A percentile compares a stretch with the other conserved stretches of the same genome.
Evolutionary conservation across 139 green algal species (phyloP).

Genomic region (Volvox reticuliferus): DNA sequence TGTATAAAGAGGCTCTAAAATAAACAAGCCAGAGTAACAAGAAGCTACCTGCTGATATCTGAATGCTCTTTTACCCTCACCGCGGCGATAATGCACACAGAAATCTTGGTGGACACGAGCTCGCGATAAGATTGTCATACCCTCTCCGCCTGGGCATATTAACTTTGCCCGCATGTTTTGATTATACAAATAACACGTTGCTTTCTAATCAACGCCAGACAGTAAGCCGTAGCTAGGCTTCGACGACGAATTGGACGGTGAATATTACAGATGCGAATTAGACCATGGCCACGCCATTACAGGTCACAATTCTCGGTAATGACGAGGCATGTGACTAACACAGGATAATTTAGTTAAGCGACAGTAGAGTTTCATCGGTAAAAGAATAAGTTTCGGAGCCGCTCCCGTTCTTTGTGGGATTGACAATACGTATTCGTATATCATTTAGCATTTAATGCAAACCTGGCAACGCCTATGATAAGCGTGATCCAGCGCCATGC

Average conservation of each 20-base stretch:
- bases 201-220: neutral
- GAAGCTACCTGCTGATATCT: neutral
- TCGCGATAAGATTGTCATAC: neutral
- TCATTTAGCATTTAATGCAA: no score
- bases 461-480: no score
- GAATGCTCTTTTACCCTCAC: neutral
- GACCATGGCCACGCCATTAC: no score
- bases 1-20: neutral
- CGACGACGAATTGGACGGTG: neutral
- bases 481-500: no score
- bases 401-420: no score
- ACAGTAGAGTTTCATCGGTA: no score
- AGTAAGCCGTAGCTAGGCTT: no score
- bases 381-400: no score
- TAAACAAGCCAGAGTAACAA: neutral
- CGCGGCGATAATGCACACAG: neutral
- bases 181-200: neutral
- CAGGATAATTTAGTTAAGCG: no score
- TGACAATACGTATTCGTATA: no score
- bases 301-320: no score
- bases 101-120: neutral
- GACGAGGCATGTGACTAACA: no score
- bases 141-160: neutral
- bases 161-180: neutral
- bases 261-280: neutral